Evolutionary conservation across 306 rosid species (phyloP), one percentile per base, ranked within the genome.

Genomic region (Mucuna pruriens): DNA sequence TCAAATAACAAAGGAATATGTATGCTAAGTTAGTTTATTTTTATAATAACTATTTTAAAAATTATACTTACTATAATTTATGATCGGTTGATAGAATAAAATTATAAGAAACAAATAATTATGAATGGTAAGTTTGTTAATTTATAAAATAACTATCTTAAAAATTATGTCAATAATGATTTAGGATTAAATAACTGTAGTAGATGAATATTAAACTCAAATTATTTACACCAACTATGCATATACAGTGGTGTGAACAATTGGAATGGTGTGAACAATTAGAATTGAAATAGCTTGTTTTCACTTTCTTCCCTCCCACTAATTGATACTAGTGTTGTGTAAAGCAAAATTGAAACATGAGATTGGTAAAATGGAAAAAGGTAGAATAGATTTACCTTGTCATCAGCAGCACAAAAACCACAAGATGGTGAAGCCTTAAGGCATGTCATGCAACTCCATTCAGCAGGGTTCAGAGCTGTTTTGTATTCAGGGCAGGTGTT

Each of bases 401-500:
- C 62, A 51, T 20, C 6, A 11, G 83, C 78, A 48, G 94, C 94
- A 75, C 92, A 90, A 71, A 83, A 90, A 2, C 92, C 94, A 76
- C 90, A 90, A 20, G 70, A 49, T 5, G 90, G 79, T 17, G 89
- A 84, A 39, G 90, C 76, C 88, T 88, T 85, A 45, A 90, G 76
- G 51, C 94, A 90, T 58, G 31, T 85, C 86, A 83, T 79, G 52
- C 92, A 90, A 77, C 49, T 82, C 92, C 94, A 90, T n/a, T 62
- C 2, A 19, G 39, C 40, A 22, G 85, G 36, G 19, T 84, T 79
- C 11, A 5, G 9, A 19, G 79, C 66, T 0, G 84, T 23, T 20
- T 55, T 71, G 64, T 70, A 90, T 45, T 69, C 87, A 6, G 92
- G 92, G 75, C 90, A 90, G 2, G 89, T 88, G 51, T 2, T 52